phyloP scores from a whole-genome alignment of 2,329 filamentous ascomycete genomes.

The Hypoxylon rubiginosum region DNA sequence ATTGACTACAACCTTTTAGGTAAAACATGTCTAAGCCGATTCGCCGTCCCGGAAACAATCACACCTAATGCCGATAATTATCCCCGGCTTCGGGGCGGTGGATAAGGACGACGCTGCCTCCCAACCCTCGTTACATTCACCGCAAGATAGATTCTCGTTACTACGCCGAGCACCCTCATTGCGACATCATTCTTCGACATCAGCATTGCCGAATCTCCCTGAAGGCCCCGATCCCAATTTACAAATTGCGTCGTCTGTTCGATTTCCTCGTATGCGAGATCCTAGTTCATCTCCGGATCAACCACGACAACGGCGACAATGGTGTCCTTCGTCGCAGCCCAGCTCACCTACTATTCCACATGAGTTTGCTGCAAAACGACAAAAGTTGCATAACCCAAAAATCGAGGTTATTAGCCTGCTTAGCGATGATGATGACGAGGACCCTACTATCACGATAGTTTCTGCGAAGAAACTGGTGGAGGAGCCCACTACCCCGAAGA shows the following conservation, averaged over 20 bases:
- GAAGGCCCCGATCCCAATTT: background rate
- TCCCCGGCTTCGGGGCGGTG: too few species aligned
- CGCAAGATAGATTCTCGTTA: too few species aligned
- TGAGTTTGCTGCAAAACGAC: constrained; percentile 14
- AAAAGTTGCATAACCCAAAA: background rate
- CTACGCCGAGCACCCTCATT: too few species aligned
- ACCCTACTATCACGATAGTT: background rate
- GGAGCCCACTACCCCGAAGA: background rate
- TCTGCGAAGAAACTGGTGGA: background rate
- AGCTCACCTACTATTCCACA: background rate
- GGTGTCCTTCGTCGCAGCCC: background rate
- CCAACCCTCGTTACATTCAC: too few species aligned
- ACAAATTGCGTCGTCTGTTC: background rate
- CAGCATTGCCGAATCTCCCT: constrained; percentile 3
- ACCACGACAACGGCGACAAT: constrained; percentile 3
- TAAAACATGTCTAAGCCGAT: constrained; percentile 9
- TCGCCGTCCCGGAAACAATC: constrained; percentile 1
- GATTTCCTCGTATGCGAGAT: constrained; percentile 1
- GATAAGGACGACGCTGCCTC: too few species aligned
- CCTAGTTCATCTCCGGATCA: background rate
- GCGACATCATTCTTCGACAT: background rate
- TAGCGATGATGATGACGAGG: constrained; percentile 30
- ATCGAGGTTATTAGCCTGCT: constrained; percentile 26
- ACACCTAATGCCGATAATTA: background rate
- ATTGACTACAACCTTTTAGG: background rate